Percentiles rank a stretch among this genome's conserved stretches.
Evolutionary conservation across 306 rosid genomes (phyloP).

Genomic region (Herpetospermum pedunculosum): DNA sequence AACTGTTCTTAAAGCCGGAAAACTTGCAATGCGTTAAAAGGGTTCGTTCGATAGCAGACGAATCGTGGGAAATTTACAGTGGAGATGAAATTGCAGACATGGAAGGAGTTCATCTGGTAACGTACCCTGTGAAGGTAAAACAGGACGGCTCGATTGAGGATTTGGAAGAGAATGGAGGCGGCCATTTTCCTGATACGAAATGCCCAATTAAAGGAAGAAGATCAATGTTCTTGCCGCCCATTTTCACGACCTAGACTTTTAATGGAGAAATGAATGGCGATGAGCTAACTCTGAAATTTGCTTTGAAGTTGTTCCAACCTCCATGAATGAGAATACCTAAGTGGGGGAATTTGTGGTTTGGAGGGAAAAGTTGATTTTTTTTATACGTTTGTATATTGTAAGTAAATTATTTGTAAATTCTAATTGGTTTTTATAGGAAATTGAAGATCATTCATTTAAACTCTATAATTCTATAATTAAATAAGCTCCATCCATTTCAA

Average conservation of each 20-base stretch:
- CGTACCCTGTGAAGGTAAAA: constrained; percentile 46
- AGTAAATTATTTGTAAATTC: neutral
- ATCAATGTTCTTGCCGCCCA: constrained; percentile 37
- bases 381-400: neutral
- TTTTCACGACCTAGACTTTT: constrained; percentile 43
- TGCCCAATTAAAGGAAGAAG: constrained; percentile 45
- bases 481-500: no score
- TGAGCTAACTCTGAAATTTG: neutral
- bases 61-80: constrained; percentile 48
- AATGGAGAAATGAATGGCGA: neutral
- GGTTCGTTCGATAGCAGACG: constrained; percentile 37
- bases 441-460: no score
- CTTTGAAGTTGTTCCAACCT: neutral
- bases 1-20: constrained; percentile 26
- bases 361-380: neutral
- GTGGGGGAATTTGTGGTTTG: neutral
- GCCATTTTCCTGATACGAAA: constrained; percentile 61
- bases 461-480: no score
- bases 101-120: constrained; percentile 69
- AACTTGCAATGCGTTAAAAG: constrained; percentile 26
- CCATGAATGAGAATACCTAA: neutral
- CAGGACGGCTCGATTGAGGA: constrained; percentile 48
- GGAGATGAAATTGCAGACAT: constrained; percentile 49
- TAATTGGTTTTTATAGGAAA: no score
- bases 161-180: constrained; percentile 19